A percentile compares a stretch with the other conserved stretches of the same genome.
These are phyloP conservation scores for Yamadazyma siamensis DNA, from an alignment of 1,139 yeast species.

Conservation along the genomic window DNA sequence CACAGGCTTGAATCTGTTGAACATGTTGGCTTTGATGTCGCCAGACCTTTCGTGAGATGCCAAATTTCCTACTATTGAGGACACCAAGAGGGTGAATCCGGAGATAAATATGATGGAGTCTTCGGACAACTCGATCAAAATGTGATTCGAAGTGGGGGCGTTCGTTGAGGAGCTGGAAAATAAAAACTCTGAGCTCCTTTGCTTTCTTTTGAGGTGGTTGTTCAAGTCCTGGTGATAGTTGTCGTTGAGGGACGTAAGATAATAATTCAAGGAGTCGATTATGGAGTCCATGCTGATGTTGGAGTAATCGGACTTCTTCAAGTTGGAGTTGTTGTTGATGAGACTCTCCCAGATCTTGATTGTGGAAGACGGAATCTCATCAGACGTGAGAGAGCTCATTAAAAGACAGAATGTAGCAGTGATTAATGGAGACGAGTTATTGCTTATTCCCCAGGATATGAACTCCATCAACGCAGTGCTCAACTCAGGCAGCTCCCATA, in stretches of 20 bases:
- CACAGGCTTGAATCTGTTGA: conserved; percentile 34
- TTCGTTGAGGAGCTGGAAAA: conserved; percentile 21
- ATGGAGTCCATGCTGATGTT: conserved; percentile 61
- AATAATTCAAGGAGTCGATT: conserved; percentile 53
- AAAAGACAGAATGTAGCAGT: conserved; percentile 79
- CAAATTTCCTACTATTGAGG: conserved; percentile 33
- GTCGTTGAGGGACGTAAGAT: conserved; percentile 49
- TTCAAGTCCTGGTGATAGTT: conserved; percentile 36
- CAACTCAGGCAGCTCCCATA: conserved; percentile 67
- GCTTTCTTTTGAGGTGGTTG: conserved; percentile 28
- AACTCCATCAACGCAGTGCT: conserved; percentile 58
- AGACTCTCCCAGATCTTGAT: conserved; percentile 40
- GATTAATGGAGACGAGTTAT: conserved; percentile 75
- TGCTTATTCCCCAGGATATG: conserved; percentile 81
- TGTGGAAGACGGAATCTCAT: conserved; percentile 46
- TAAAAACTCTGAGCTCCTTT: conserved; percentile 35
- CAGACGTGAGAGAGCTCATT: conserved; percentile 70
- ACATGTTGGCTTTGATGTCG: conserved; percentile 30
- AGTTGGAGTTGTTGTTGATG: conserved; percentile 24
- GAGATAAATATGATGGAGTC: conserved; percentile 77
- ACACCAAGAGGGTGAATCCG: conserved; percentile 55
- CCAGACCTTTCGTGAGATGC: conserved; percentile 21
- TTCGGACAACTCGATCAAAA: conserved; percentile 62
- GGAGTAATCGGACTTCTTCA: conserved; percentile 39
- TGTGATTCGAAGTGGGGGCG: conserved; percentile 17